Evolutionary conservation across 768 basidiomycete genomes (phyloP).

Genomic region (Chalciporus piperatus): DNA sequence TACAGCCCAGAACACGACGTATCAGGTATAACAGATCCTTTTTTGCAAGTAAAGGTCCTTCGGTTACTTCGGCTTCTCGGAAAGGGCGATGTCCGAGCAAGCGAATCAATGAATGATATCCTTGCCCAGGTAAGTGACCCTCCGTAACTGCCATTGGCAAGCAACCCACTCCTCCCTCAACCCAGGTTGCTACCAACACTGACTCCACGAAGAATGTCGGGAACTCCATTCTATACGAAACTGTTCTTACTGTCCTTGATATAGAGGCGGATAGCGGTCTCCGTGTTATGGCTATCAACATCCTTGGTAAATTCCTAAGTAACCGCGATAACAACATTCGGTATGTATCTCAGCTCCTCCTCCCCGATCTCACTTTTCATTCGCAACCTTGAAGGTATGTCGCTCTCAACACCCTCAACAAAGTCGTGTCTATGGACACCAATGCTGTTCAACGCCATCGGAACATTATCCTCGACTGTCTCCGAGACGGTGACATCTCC

Average conservation of each 20-base stretch:
- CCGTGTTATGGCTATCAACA: conserved; percentile 99
- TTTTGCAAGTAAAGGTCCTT: conserved; percentile 90
- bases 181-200: conserved; percentile 96
- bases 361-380: not conserved
- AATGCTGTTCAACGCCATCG: conserved; percentile 97
- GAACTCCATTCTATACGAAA: conserved; percentile 96
- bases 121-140: conserved; percentile 71
- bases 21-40: conserved; percentile 97
- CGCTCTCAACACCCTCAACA: conserved; percentile 95
- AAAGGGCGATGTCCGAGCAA: conserved; percentile 77
- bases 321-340: conserved; percentile 99
- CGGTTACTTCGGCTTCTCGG: conserved; percentile 88
- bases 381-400: conserved; percentile 67
- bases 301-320: conserved; percentile 95
- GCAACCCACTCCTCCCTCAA: conserved; percentile 1
- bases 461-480: conserved; percentile 97
- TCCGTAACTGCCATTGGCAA: not conserved
- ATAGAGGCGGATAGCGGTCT: conserved; percentile 96
- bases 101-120: conserved; percentile 98
- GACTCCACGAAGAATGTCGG: conserved; percentile 98
- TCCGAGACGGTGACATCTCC: conserved; percentile 98
- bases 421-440: conserved; percentile 96
- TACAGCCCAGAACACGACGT: conserved; percentile 99
- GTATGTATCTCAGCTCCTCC: conserved; percentile 42
- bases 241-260: conserved; percentile 92